These are phyloP conservation scores for Cytospora schulzeri DNA, from an alignment of 2,329 filamentous ascomycete species.

Conservation along the genomic window DNA sequence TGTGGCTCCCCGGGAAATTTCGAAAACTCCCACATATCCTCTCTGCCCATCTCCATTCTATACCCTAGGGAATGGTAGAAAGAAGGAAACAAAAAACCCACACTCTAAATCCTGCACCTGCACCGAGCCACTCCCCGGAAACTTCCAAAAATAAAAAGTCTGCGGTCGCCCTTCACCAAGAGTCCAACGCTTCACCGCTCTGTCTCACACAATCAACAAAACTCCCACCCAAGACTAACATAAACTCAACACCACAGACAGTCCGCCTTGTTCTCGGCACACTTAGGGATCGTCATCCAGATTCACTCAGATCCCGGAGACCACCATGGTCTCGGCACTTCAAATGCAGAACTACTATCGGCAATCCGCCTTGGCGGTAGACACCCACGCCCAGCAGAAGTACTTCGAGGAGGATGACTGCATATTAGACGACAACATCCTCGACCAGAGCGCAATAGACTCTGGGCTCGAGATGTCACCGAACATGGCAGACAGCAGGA, in stretches of 20 bases:
- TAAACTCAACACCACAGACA: slow-evolving; percentile 12
- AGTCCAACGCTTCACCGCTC: slow-evolving; percentile 29
- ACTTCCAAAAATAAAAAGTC: slow-evolving; percentile 28
- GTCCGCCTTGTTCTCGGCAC: slow-evolving; percentile 9
- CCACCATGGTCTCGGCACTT: slow-evolving; percentile 54
- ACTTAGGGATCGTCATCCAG: slow-evolving; percentile 10
- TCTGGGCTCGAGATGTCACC: slow-evolving; percentile 66
- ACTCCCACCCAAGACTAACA: slow-evolving; percentile 21
- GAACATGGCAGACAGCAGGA: slow-evolving; percentile 62
- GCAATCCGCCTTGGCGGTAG: slow-evolving; percentile 53
- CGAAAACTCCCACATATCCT: slow-evolving; percentile 13
- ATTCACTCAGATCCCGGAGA: slow-evolving; percentile 24
- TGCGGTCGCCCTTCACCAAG: slow-evolving; percentile 16
- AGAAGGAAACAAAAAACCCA: background rate
- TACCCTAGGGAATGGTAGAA: background rate
- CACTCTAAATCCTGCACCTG: slow-evolving; percentile 13
- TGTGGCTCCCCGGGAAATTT: slow-evolving; percentile 15
- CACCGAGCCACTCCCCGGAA: slow-evolving; percentile 5
- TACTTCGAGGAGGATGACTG: slow-evolving; percentile 63
- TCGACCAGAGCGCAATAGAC: slow-evolving; percentile 62
- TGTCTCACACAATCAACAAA: slow-evolving; percentile 11
- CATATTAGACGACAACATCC: slow-evolving; percentile 62
- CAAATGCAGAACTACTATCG: slow-evolving; percentile 56
- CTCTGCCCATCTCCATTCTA: background rate
- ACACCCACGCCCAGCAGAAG: slow-evolving; percentile 56